Percentiles rank a stretch among this genome's conserved stretches.
phyloP scores from a whole-genome alignment of 306 rosid genomes.

The Pueraria montana region DNA sequence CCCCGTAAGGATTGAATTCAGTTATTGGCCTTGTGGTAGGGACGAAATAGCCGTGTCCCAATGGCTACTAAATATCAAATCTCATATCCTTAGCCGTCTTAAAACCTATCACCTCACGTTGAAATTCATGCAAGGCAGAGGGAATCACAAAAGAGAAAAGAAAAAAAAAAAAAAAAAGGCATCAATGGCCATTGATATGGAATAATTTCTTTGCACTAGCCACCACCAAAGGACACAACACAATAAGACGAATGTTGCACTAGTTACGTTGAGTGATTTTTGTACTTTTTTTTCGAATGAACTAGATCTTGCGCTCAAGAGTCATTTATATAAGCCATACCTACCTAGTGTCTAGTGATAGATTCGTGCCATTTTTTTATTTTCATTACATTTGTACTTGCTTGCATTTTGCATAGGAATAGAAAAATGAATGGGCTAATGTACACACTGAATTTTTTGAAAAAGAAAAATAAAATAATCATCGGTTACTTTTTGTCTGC shows the following conservation, averaged over 20 bases:
- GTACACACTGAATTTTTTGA: background rate
- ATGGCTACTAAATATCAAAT: too few species aligned
- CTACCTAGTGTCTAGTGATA: slow-evolving; percentile 22
- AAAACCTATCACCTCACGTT: background rate
- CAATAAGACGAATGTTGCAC: slow-evolving; percentile 18
- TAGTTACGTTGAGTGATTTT: background rate
- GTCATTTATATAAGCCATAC: slow-evolving; percentile 32
- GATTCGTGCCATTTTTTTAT: slow-evolving; percentile 17
- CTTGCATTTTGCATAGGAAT: background rate
- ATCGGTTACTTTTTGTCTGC: background rate
- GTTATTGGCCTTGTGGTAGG: too few species aligned
- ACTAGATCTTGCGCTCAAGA: slow-evolving; percentile 27
- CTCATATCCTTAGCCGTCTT: too few species aligned
- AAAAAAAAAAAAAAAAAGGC: background rate
- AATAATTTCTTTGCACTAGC: slow-evolving; percentile 6
- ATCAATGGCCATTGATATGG: slow-evolving; percentile 6
- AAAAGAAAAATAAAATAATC: background rate
- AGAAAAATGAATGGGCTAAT: background rate
- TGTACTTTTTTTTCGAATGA: background rate
- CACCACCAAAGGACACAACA: slow-evolving; percentile 20
- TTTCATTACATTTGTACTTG: slow-evolving; percentile 6
- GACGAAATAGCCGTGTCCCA: too few species aligned
- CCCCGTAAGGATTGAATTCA: too few species aligned
- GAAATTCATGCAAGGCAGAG: slow-evolving; percentile 31
- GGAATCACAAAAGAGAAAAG: background rate